phyloP scores from a whole-genome alignment of 352 stramenopile genomes.

The Peronosclerospora sorghi region DNA sequence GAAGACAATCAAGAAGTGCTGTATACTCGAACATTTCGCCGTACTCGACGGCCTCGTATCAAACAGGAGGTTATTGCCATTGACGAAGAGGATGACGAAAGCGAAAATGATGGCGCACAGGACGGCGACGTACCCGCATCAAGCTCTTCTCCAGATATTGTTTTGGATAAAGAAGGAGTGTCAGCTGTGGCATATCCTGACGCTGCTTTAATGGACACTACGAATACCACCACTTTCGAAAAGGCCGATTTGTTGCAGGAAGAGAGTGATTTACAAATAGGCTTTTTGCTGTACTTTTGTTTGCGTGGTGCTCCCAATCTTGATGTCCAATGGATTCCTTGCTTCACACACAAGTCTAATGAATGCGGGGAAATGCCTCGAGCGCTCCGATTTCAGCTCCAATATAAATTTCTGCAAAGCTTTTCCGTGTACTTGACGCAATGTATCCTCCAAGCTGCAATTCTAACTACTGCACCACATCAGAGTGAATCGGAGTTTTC shows the following conservation, averaged over 20 bases:
- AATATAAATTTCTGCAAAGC: conserved; percentile 22
- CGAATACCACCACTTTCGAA: conserved; percentile 8
- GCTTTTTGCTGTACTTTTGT: conserved; percentile 47
- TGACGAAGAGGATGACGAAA: conserved; percentile 43
- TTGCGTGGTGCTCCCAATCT: conserved; percentile 43
- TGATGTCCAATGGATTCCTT: conserved; percentile 28
- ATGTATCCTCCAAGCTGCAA: conserved; percentile 39
- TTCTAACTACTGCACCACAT: conserved; percentile 14
- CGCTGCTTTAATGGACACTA: conserved; percentile 5
- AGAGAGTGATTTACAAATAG: conserved; percentile 34
- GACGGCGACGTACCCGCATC: too few relatives aligned
- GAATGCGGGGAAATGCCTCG: conserved; percentile 39
- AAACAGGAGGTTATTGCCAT: conserved; percentile 53
- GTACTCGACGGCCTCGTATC: conserved; percentile 18
- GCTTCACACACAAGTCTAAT: conserved; percentile 19
- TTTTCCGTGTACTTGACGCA: conserved; percentile 38
- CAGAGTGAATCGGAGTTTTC: neutral
- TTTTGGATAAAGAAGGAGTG: conserved; percentile 22
- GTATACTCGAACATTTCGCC: conserved; percentile 5
- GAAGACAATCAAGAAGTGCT: conserved; percentile 2
- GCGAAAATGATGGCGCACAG: too few relatives aligned
- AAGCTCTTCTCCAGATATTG: conserved; percentile 25
- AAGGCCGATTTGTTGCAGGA: conserved; percentile 19
- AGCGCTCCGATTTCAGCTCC: conserved; percentile 24
- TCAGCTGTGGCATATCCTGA: conserved; percentile 2